phyloP scores from a whole-genome alignment of 2,329 filamentous ascomycete species.

The Pseudogymnoascus sp. region DNA sequence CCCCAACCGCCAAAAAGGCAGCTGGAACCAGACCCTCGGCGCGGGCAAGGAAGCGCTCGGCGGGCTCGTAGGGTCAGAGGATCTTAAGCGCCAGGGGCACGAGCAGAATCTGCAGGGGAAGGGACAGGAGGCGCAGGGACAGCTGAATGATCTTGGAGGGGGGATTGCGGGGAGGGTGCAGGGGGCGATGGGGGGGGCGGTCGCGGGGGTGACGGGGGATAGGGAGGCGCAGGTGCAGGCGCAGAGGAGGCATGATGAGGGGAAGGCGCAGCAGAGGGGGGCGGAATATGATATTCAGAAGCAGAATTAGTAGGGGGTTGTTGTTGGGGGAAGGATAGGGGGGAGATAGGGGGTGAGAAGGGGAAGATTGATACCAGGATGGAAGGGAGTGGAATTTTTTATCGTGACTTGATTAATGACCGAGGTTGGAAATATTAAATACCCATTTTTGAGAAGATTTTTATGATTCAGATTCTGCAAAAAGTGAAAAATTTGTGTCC shows the following conservation, averaged over 20 bases:
- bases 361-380: background rate
- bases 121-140: constrained; percentile 72
- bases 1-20: constrained; percentile 60
- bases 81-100: constrained; percentile 63
- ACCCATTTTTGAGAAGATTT: background rate
- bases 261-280: constrained; percentile 76
- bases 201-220: constrained; percentile 67
- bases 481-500: background rate
- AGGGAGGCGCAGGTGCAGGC: constrained; percentile 53
- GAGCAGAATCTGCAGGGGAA: constrained; percentile 75
- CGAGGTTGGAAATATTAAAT: background rate
- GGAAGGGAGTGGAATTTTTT: background rate
- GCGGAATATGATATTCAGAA: constrained; percentile 75
- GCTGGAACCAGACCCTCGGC: constrained; percentile 85
- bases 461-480: background rate
- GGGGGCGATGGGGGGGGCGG: constrained; percentile 61
- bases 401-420: background rate
- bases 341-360: constrained; percentile 24
- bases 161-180: constrained; percentile 59
- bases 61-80: constrained; percentile 64
- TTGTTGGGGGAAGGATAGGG: no score
- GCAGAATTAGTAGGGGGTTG: constrained; percentile 24
- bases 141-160: constrained; percentile 62
- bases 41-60: constrained; percentile 76
- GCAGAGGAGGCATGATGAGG: constrained; percentile 61